phyloP scores from a whole-genome alignment of 306 rosid genomes.

The Prunus campanulata region DNA sequence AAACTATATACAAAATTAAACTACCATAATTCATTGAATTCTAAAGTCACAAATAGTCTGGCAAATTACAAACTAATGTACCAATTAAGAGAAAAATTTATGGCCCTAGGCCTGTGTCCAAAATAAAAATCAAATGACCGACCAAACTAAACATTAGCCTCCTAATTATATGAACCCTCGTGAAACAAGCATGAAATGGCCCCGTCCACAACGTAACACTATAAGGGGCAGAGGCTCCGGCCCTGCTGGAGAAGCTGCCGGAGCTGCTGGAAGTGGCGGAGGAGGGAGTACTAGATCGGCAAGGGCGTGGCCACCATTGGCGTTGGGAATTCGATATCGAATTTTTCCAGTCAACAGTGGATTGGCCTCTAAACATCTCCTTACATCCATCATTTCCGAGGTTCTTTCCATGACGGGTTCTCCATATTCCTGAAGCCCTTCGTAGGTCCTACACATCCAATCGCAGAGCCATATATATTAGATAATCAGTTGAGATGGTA shows the following conservation, averaged over 20 bases:
- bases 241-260: background rate
- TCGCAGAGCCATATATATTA: background rate
- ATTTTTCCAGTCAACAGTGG: background rate
- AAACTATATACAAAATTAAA: no score
- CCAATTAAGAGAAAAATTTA: background rate
- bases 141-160: background rate
- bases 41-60: background rate
- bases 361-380: background rate
- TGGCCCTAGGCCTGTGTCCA: no score
- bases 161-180: background rate
- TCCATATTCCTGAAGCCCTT: background rate
- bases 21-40: no score
- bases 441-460: background rate
- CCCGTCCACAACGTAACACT: background rate
- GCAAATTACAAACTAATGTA: background rate
- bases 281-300: background rate
- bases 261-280: background rate
- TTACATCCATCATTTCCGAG: background rate
- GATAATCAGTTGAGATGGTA: background rate
- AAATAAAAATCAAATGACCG: no score
- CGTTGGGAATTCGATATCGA: background rate
- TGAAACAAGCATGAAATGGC: background rate
- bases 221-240: no score
- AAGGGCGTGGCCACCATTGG: background rate
- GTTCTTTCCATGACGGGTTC: background rate